phyloP scores from a whole-genome alignment of 2,329 filamentous ascomycete genomes.

The Geosmithia flava region DNA sequence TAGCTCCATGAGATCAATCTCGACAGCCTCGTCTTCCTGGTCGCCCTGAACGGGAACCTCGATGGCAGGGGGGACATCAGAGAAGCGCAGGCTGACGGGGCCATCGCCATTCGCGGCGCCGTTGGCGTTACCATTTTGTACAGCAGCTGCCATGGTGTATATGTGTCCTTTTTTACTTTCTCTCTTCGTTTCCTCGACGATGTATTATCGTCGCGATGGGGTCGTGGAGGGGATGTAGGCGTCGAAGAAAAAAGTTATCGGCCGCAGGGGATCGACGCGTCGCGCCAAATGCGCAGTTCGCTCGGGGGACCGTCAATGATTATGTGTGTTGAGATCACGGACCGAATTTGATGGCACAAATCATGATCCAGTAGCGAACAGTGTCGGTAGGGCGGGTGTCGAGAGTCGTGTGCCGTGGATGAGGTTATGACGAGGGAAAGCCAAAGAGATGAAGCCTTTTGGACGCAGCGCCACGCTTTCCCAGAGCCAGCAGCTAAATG shows the following conservation, averaged over 20 bases:
- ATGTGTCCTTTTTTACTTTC: not conserved
- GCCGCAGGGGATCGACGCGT: constrained; percentile 1
- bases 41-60: constrained; percentile 55
- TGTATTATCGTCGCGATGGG: not conserved
- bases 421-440: not conserved
- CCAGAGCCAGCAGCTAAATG: not conserved
- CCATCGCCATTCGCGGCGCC: constrained; percentile 28
- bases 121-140: constrained; percentile 30
- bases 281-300: not conserved
- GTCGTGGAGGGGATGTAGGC: not conserved
- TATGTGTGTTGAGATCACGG: not conserved
- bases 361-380: not conserved
- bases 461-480: too few relatives aligned
- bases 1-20: constrained; percentile 84
- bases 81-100: constrained; percentile 44
- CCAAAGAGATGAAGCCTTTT: not conserved
- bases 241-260: not conserved
- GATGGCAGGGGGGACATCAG: constrained; percentile 52
- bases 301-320: not conserved
- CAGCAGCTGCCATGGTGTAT: constrained; percentile 24
- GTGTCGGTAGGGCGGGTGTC: not conserved
- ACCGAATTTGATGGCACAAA: not conserved
- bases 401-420: not conserved
- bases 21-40: constrained; percentile 63
- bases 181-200: not conserved